Base-by-base conservation (phyloP, 176 grass and related monocot species). In the Ampelocalamus luodianensis region DNA sequence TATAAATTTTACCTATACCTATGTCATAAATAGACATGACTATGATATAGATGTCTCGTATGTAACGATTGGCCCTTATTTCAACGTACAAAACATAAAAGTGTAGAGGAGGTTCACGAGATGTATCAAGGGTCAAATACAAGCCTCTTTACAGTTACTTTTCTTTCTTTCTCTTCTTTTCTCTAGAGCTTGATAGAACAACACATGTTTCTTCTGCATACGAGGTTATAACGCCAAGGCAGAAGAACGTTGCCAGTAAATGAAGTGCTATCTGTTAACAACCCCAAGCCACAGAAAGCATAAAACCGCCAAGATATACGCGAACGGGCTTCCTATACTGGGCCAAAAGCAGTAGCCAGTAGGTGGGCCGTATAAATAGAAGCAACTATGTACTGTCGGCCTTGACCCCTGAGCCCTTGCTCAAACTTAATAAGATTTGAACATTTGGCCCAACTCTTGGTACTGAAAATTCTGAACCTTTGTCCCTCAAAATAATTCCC, bases 21-120 rank as follows among this genome's bases (percentile, higher is more conserved):
- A 2, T 74, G 26, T 36, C 15, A 48, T 79, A 46, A 80, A 60
- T 71, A 9, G 16, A 45, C 0, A 13, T 43, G 32, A 17, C 4
- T 71, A 58, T 12, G 39, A 71, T 29, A 14, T 0, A 20, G 1
- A 20, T 29, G 5, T 3, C 27, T 51, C 2, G 0, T 78, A 3
- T n/a, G n/a, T 45, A n/a, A 55, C 0, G 7, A 0, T 0, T 10
- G 5, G 1, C 0, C 26, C 0, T 0, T 5, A 29, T 39, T 44
- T 22, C 1, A 20, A 29, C 14, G 0, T 58, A 56, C 0, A 24
- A n/a, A 51, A 69, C 0, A 69, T 56, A 71, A 71, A 48, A 39
- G 36, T 13, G 1, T 20, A 58, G 8, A 22, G 9, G 8, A 32
- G 10, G 2, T 58, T 82, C 51, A 70, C 49, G 13, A 55, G 65